A percentile compares a stretch with the other conserved stretches of the same genome.
phyloP scores from a whole-genome alignment of 331 rosid species.

The Malus hybrid region DNA sequence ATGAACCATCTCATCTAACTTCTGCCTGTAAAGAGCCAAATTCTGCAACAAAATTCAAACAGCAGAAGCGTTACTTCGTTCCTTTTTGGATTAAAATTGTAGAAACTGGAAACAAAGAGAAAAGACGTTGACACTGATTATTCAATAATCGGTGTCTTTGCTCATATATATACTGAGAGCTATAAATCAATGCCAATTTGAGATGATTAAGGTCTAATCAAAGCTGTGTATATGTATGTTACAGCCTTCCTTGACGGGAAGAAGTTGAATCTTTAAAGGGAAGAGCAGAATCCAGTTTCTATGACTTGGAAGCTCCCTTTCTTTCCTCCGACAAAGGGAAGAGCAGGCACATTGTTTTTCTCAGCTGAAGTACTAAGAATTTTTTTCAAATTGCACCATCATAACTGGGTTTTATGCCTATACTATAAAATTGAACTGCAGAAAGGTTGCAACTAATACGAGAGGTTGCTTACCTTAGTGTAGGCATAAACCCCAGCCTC shows the following conservation, averaged over 20 bases:
- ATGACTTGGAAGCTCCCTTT: not conserved
- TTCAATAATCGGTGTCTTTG: not conserved
- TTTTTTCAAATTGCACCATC: not conserved
- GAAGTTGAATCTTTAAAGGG: not conserved
- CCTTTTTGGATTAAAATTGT: not conserved
- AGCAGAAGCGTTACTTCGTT: not conserved
- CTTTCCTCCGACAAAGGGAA: not conserved
- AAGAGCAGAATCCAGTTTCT: not conserved
- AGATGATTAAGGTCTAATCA: not conserved
- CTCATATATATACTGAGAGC: not conserved
- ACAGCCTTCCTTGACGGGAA: not conserved
- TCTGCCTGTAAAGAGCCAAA: conserved; percentile 81
- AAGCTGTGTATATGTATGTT: not conserved
- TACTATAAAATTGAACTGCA: not conserved
- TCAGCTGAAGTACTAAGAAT: not conserved
- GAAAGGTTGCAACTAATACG: not conserved
- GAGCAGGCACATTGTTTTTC: not conserved
- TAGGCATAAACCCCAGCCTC: conserved; percentile 98
- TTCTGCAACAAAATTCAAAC: conserved; percentile 39
- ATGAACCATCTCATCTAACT: conserved; percentile 60
- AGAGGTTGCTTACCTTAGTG: conserved; percentile 54
- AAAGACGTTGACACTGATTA: not conserved
- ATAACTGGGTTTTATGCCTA: not conserved
- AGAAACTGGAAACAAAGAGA: not conserved
- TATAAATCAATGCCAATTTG: not conserved